Evolutionary conservation across 805 yeast species (phyloP), one percentile per base, ranked within the genome.

Genomic region (Saccharomyces kudriavzevii): DNA sequence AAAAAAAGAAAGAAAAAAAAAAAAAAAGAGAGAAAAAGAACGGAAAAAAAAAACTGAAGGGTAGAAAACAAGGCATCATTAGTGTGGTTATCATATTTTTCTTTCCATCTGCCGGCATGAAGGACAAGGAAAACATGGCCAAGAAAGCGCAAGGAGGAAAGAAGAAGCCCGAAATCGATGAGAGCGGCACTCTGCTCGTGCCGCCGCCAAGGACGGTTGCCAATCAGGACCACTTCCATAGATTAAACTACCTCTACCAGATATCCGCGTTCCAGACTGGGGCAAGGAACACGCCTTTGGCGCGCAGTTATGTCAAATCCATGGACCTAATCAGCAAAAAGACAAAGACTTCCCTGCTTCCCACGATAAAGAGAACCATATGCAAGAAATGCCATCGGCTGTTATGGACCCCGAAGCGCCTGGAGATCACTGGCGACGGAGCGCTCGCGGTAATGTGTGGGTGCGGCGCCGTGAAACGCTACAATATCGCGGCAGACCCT

Each of bases 321-420:
- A 69, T 85, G 69, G 83, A 79, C 52, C 60, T 79, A 8, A 84
- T 87, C 8, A 78, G 88, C 8, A 84, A 85, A 63, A 85, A 84
- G 61, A 78, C 83, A 1, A 91, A 87, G 17, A 64, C 84, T 22
- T 79, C 84, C 56, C 64, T 85, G 28, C 77, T 85, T 43, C 90
- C 91, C 0, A 68, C 70, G 35, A 58, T 89, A 10, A 89, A 89
- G 67, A 74, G 96, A 58, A 74, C 78, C 0, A 63, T 84, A 14
- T 89, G 96, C 68, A 88, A 87, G 60, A 70, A 70, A 40, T 89
- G 96, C 67, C 69, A 77, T 47, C 66, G 81, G 61, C 77, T 49
- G 48, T 64, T 0, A 58, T 74, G 31, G 29, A 28, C 20, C 40
- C 48, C 27, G 40, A 50, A 20, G 9, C 25, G 2, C 22, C 52